These are phyloP conservation scores for Leptographium lundbergii DNA, from an alignment of 2,329 filamentous ascomycete genomes.

Conservation along the genomic window DNA sequence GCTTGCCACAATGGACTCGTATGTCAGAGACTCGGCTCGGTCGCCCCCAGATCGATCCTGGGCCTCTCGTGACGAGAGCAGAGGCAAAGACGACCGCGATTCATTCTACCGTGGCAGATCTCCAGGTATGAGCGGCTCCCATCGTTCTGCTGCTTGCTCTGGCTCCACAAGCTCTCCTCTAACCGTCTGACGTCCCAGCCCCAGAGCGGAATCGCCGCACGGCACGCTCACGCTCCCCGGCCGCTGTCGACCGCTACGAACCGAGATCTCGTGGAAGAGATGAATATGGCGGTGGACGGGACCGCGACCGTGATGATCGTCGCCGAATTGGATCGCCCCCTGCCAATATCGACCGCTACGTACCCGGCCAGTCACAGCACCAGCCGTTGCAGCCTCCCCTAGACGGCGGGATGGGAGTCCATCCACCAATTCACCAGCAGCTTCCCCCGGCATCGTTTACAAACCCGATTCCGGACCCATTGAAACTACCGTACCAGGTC, in stretches of 20 bases:
- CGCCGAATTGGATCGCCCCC: conserved; percentile 50
- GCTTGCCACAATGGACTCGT: conserved; percentile 37
- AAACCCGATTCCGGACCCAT: conserved; percentile 61
- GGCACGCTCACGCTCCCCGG: conserved; percentile 57
- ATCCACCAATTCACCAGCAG: conserved; percentile 44
- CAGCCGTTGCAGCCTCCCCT: conserved; percentile 28
- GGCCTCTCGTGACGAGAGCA: conserved; percentile 37
- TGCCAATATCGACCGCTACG: conserved; percentile 72
- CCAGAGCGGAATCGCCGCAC: conserved; percentile 45
- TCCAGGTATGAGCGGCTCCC: conserved; percentile 43
- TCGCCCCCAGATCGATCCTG: conserved; percentile 42
- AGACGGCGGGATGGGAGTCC: conserved; percentile 54
- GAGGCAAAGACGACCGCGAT: conserved; percentile 42
- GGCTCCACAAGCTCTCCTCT: background rate
- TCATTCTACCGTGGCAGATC: conserved; percentile 55
- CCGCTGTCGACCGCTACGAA: conserved; percentile 63
- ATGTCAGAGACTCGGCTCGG: conserved; percentile 41
- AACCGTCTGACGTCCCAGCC: conserved; percentile 23
- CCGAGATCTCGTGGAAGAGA: conserved; percentile 54
- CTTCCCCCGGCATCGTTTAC: conserved; percentile 21
- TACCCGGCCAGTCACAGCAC: conserved; percentile 55
- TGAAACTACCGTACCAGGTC: conserved; percentile 64
- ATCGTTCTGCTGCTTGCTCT: background rate
- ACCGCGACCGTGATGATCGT: conserved; percentile 41
- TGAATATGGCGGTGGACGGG: conserved; percentile 40